These are phyloP conservation scores for Aspergillus sp. DNA, from an alignment of 2,329 filamentous ascomycete genomes.

Conservation along the genomic window DNA sequence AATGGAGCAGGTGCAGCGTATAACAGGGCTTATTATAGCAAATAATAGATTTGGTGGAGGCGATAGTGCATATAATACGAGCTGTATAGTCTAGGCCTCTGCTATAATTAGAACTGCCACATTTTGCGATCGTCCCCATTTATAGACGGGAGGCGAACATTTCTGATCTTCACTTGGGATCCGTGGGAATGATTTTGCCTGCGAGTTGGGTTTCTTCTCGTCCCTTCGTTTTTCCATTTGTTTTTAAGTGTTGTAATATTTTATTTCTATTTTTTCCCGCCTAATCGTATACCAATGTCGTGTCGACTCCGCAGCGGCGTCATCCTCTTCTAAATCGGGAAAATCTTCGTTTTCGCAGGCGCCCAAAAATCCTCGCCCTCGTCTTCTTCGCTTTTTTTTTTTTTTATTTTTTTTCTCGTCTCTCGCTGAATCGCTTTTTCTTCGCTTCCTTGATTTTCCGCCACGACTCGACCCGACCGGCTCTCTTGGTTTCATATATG, in stretches of 20 bases:
- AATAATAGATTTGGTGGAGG: neutral
- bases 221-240: neutral
- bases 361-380: neutral
- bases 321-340: constrained; percentile 3
- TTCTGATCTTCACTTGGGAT: neutral
- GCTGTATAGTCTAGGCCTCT: neutral
- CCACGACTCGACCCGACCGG: neutral
- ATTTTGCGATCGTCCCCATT: neutral
- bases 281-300: neutral
- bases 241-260: neutral
- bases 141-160: neutral
- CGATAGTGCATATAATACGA: neutral
- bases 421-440: neutral
- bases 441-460: neutral
- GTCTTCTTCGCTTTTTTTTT: neutral
- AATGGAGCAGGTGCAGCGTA: neutral
- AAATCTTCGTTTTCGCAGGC: neutral
- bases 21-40: neutral
- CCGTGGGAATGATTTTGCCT: neutral
- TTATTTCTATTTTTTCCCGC: neutral
- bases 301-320: neutral
- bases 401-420: neutral
- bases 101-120: constrained; percentile 5
- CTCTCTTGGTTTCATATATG: neutral
- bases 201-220: neutral